Evolutionary conservation across 352 stramenopile genomes (phyloP), one percentile per base, ranked within the genome.

Genomic region (Globisporangium radiosum): DNA sequence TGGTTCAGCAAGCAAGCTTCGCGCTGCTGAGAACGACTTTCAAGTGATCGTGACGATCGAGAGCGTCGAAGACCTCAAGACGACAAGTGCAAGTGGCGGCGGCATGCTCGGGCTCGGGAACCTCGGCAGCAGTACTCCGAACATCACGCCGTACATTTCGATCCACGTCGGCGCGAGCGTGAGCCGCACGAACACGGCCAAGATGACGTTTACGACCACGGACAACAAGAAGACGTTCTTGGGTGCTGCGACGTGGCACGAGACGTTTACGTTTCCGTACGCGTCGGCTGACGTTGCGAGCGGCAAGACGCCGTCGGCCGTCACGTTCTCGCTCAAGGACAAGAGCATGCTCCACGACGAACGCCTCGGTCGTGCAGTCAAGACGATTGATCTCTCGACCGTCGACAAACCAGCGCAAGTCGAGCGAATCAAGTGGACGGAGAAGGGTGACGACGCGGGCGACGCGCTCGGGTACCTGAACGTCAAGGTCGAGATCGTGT

Each of bases 221-320:
- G 45, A 11, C 44, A 48, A 13, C 44, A 13, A 48, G 15, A 36
- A 54, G 66, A 75, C 54, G 64, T 71, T 44, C 48, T 77, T 6
- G 76, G 69, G 11, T 68, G 63, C 25, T 78, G 77, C 11, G 69
- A 77, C 40, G 50, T 95, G 84, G 83, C 79, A 85, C 55, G 83
- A 95, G 59, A 88, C 81, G 56, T 90, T 95, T 37, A 93, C 85
- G 43, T 91, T 93, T 56, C 72, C 79, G 36, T 59, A 85, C 54
- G 70, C 68, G 15, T 54, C 74, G 36, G 82, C 82, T 52, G 79
- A 94, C 45, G 65, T 83, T 38, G 71, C 75, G 25, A 52, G 19
- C 5, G 45, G 54, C 1, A 58, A 67, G 17, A 56, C 37, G 38
- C 63, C 9, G 56, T 56, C 11, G 50, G 47, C 19, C 5, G 56